Percentiles rank a stretch among this genome's conserved stretches.
Evolutionary conservation across 1,284 basidiomycete genomes (phyloP).

Genomic region (Heterobasidion occidentale): DNA sequence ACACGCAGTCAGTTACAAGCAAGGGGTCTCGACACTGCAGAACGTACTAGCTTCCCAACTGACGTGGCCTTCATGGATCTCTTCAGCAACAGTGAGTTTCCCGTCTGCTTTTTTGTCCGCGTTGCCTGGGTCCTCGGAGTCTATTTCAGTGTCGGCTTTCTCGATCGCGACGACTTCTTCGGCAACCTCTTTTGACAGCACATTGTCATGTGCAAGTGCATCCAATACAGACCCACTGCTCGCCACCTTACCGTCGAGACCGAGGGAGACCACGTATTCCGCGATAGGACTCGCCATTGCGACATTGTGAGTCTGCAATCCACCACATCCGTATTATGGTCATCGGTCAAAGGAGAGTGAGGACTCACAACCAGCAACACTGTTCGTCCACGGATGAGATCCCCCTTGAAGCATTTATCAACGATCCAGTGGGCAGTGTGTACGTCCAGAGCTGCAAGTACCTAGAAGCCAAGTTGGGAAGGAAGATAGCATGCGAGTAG

Average conservation of each 20-base stretch:
- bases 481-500: conserved; percentile 9
- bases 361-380: conserved; percentile 61
- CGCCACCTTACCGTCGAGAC: conserved; percentile 39
- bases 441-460: conserved; percentile 49
- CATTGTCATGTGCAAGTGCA: conserved; percentile 30
- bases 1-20: neutral
- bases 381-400: conserved; percentile 62
- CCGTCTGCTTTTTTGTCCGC: conserved; percentile 24
- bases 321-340: neutral
- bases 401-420: conserved; percentile 65
- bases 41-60: conserved; percentile 34
- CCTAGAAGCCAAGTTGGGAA: conserved; percentile 11
- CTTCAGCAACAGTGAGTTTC: conserved; percentile 51
- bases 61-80: conserved; percentile 49
- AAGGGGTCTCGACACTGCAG: conserved; percentile 1
- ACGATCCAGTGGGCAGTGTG: conserved; percentile 74
- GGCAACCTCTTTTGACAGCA: conserved; percentile 29
- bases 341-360: neutral
- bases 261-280: conserved; percentile 54
- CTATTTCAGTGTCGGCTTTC: conserved; percentile 27
- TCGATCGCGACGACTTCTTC: conserved; percentile 27
- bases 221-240: conserved; percentile 39
- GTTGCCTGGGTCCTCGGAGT: conserved; percentile 22
- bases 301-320: conserved; percentile 54
- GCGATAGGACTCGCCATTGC: conserved; percentile 54